Percentiles rank a stretch among this genome's conserved stretches.
Evolutionary conservation across 306 rosid genomes (phyloP).

Genomic region (Begonia fuchsioides): DNA sequence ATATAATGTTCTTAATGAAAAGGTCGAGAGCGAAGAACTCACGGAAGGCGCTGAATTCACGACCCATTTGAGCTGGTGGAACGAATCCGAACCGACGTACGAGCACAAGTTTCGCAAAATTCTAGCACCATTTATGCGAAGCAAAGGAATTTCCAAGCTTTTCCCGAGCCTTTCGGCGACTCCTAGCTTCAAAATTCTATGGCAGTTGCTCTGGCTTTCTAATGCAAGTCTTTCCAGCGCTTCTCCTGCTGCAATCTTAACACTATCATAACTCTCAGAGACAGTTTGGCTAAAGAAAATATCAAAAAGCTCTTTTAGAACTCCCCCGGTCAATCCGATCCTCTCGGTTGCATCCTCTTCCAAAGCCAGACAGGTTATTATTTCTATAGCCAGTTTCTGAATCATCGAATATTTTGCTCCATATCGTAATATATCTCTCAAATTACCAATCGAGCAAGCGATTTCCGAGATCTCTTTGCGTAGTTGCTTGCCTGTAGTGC

Average conservation of each 20-base stretch:
- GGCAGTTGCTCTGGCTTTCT: conserved; percentile 63
- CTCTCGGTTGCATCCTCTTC: conserved; percentile 77
- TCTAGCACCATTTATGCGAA: conserved; percentile 61
- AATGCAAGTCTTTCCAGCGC: conserved; percentile 77
- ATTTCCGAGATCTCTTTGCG: conserved; percentile 70
- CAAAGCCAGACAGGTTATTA: conserved; percentile 39
- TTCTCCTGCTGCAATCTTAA: conserved; percentile 64
- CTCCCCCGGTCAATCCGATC: conserved; percentile 82
- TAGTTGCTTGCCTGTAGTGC: conserved; percentile 57
- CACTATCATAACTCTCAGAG: conserved; percentile 22
- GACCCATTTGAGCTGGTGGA: conserved; percentile 36
- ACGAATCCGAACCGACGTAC: conserved; percentile 43
- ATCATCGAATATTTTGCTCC: conserved; percentile 55
- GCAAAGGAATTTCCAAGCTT: conserved; percentile 40
- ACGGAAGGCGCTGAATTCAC: conserved; percentile 63
- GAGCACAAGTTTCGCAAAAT: conserved; percentile 65
- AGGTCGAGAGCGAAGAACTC: conserved; percentile 18
- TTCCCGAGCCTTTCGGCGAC: conserved; percentile 35
- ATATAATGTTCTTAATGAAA: conserved; percentile 10
- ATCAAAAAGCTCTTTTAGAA: conserved; percentile 55
- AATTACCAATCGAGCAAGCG: conserved; percentile 70
- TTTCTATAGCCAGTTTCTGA: conserved; percentile 72
- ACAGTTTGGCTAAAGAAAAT: conserved; percentile 37
- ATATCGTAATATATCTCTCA: conserved; percentile 57
- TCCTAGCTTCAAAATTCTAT: conserved; percentile 38